A percentile compares a stretch with the other conserved stretches of the same genome.
These are phyloP conservation scores for Colletotrichum graminicola DNA, from an alignment of 2,329 filamentous ascomycete species.

Conservation along the genomic window DNA sequence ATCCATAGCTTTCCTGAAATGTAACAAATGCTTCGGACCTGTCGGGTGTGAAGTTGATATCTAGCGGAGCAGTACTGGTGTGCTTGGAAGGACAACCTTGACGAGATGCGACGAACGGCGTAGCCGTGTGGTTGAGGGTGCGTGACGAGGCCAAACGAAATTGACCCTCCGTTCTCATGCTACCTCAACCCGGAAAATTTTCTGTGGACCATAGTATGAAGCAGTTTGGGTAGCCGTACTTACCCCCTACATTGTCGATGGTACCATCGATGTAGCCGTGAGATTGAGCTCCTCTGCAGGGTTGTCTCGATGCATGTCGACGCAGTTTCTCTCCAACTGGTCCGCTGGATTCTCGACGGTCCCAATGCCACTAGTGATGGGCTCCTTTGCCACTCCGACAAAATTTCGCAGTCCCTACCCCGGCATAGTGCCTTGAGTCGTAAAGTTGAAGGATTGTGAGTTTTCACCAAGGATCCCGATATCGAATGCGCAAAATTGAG, in stretches of 20 bases:
- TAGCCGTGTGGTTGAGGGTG: slow-evolving; percentile 59
- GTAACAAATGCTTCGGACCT: slow-evolving; percentile 69
- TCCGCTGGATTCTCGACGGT: slow-evolving; percentile 62
- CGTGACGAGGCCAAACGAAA: slow-evolving; percentile 55
- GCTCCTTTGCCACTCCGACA: slow-evolving; percentile 74
- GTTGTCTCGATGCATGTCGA: too few species aligned
- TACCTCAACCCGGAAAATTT: slow-evolving; percentile 51
- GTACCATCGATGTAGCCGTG: slow-evolving; percentile 51
- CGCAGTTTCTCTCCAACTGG: too few species aligned
- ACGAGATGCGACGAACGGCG: slow-evolving; percentile 55
- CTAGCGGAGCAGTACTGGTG: slow-evolving; percentile 75
- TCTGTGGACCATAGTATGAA: slow-evolving; percentile 73
- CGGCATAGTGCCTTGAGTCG: slow-evolving; percentile 59
- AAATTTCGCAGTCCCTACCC: slow-evolving; percentile 79
- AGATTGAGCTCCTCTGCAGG: too few species aligned
- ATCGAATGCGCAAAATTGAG: slow-evolving; percentile 68
- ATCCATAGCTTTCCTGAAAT: slow-evolving; percentile 73
- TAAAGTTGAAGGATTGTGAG: slow-evolving; percentile 52
- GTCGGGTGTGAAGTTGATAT: slow-evolving; percentile 70
- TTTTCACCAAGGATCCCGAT: slow-evolving; percentile 46
- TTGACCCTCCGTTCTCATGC: slow-evolving; percentile 61
- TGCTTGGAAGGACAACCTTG: slow-evolving; percentile 69
- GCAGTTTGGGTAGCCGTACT: slow-evolving; percentile 80
- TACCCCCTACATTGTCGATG: slow-evolving; percentile 67
- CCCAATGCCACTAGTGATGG: slow-evolving; percentile 61